Percentiles rank a stretch among this genome's conserved stretches.
phyloP scores from a whole-genome alignment of 164 flowering plant species.

The Saururus chinensis region DNA sequence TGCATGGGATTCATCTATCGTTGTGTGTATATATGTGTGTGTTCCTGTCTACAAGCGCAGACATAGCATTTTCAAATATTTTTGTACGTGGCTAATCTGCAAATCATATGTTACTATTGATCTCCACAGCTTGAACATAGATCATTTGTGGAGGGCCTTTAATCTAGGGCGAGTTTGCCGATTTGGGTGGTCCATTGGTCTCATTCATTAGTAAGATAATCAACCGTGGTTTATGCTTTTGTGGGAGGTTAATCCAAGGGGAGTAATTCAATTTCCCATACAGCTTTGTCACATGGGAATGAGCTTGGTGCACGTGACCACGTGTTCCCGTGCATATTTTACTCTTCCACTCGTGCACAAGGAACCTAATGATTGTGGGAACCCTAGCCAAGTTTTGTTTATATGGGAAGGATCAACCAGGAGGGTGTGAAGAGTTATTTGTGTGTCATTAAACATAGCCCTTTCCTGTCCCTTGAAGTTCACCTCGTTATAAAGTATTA shows the following conservation, averaged over 20 bases:
- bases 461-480: not conserved
- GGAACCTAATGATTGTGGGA: constrained; percentile 14
- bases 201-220: not conserved
- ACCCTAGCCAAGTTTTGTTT: constrained; percentile 1
- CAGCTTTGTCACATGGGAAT: constrained; percentile 11
- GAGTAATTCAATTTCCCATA: not conserved
- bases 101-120: no score
- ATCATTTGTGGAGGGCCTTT: no score
- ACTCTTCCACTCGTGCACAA: constrained; percentile 13
- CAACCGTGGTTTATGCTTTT: not conserved
- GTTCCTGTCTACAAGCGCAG: no score
- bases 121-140: no score
- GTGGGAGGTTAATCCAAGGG: not conserved
- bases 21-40: no score
- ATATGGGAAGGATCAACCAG: no score
- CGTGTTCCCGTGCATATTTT: constrained; percentile 5
- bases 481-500: not conserved
- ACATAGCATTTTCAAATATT: no score
- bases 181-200: not conserved
- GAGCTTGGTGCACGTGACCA: constrained; percentile 15
- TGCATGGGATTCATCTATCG: no score
- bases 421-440: not conserved
- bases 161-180: no score
- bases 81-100: no score
- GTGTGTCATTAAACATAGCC: not conserved